phyloP scores from a whole-genome alignment of 495 filamentous ascomycete species.

The Penicillium odoratum region DNA sequence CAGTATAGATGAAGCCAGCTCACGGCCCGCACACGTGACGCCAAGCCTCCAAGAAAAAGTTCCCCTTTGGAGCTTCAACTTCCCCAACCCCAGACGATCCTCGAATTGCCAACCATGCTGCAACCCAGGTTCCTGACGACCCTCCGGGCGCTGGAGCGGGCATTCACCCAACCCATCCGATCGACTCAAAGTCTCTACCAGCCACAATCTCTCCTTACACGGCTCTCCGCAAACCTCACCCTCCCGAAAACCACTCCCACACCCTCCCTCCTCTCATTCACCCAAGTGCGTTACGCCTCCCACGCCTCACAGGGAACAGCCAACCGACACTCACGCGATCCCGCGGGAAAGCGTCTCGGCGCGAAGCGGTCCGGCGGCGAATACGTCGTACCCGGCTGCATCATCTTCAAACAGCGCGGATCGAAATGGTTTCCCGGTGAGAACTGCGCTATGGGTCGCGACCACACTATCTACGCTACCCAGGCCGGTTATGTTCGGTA shows the following conservation, averaged over 20 bases:
- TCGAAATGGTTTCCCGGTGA: constrained; percentile 93
- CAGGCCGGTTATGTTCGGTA: constrained; percentile 89
- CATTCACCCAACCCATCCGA: constrained; percentile 32
- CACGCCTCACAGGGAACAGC: constrained; percentile 87
- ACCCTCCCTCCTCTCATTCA: constrained; percentile 35
- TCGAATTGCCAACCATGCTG: constrained; percentile 32
- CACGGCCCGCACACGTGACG: constrained; percentile 27
- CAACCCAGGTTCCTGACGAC: constrained; percentile 45
- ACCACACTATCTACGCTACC: constrained; percentile 92
- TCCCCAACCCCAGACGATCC: constrained; percentile 17
- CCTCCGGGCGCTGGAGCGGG: constrained; percentile 42
- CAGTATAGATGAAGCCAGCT: constrained; percentile 33
- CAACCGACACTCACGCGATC: constrained; percentile 76
- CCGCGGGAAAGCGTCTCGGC: constrained; percentile 88
- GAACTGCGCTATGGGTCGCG: constrained; percentile 90
- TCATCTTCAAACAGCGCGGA: constrained; percentile 95
- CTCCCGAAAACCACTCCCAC: constrained; percentile 29
- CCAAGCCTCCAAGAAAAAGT: constrained; percentile 43
- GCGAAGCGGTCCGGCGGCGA: constrained; percentile 91
- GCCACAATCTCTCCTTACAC: constrained; percentile 37
- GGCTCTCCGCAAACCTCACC: constrained; percentile 35
- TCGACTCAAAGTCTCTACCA: constrained; percentile 24
- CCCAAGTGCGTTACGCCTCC: constrained; percentile 68
- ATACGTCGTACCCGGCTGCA: constrained; percentile 91
- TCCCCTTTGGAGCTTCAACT: constrained; percentile 28